Base-by-base conservation (phyloP, 2,329 filamentous ascomycete species). In the Calonectria pseudoturangicola region DNA sequence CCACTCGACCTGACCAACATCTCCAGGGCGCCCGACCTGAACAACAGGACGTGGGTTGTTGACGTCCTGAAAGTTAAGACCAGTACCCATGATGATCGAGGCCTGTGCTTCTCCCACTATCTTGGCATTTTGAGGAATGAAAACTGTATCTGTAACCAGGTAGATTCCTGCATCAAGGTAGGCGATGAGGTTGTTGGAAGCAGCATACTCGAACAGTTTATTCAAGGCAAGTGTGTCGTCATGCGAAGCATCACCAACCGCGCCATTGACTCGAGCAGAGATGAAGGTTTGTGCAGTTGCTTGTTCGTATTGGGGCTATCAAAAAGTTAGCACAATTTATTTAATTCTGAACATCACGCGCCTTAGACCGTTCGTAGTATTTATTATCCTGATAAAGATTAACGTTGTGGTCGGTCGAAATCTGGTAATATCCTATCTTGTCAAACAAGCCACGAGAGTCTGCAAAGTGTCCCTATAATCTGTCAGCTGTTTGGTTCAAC, bases 281-380 rank as follows among this genome's bases (percentile, higher is more conserved):
- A 94, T 82, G 80, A 97, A 95, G 8, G 88, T 86, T 2, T 86
- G 87, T 1, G 87, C 87, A 0, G 90, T 84, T 4, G 92, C 79
- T 33, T 88, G 83, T 69, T 92, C 89, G 80, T 97, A 97, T 76
- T 94, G 91, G 7, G 95, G 95, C 87, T 83, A 15, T 8, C 2
- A 8, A 15, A 4, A 15, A 8, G 21, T 76, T n/a, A 75, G 47
- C n/a, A 12, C 36, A 2, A 28, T 28, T 10, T 45, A 15, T 27
- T 27, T 2, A 15, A 54, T 41, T 6, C 16, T 8, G 9, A 9
- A 1, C 7, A 16, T 12, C 3, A 30, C 77, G 27, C 25, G 78
- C 80, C 77, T 94, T 95, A 76, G 93, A 93, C 21, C 92, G 90
- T 79, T 94, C 92, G 81, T 94, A 95, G 81, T 94, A 91, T 28